Percentiles rank a stretch among this genome's conserved stretches.
These are phyloP conservation scores for Nigrospora oryzae DNA, from an alignment of 2,329 filamentous ascomycete genomes.

Conservation along the genomic window DNA sequence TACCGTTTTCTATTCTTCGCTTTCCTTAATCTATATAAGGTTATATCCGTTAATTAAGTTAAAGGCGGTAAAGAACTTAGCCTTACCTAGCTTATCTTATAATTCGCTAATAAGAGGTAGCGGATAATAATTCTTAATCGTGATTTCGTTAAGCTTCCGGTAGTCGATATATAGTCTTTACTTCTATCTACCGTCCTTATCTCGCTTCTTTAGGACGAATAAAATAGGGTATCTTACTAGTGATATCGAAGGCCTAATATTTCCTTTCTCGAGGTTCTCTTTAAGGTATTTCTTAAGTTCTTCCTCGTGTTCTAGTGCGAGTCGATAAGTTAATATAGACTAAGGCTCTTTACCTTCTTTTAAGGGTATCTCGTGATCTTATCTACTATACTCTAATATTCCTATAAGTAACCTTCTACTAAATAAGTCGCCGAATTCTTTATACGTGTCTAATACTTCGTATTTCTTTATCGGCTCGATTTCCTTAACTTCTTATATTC, in stretches of 20 bases:
- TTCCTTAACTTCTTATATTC: background rate
- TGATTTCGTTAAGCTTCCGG: conserved; percentile 13
- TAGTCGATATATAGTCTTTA: conserved; percentile 15
- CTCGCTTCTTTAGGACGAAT: conserved; percentile 11
- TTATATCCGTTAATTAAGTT: conserved; percentile 6
- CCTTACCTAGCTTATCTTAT: conserved; percentile 7
- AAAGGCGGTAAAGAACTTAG: conserved; percentile 5
- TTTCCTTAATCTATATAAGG: conserved; percentile 8
- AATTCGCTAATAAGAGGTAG: conserved; percentile 13
- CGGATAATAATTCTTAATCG: conserved; percentile 13
- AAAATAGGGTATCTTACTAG: conserved; percentile 1
- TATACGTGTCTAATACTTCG: background rate
- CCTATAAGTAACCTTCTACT: background rate
- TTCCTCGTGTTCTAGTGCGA: background rate
- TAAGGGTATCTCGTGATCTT: background rate
- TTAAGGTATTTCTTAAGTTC: conserved; percentile 1
- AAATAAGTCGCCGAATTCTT: background rate
- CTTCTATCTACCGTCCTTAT: background rate
- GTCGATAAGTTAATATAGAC: background rate
- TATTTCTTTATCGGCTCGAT: background rate
- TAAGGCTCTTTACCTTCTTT: background rate
- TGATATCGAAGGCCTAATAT: conserved; percentile 2
- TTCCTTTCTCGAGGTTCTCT: background rate
- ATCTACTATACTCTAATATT: background rate
- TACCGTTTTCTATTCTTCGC: conserved; percentile 15